Evolutionary conservation across 1,139 yeast genomes (phyloP), one percentile per base, ranked within the genome.

Genomic region (Nakaseomyces kungkrabaensis): DNA sequence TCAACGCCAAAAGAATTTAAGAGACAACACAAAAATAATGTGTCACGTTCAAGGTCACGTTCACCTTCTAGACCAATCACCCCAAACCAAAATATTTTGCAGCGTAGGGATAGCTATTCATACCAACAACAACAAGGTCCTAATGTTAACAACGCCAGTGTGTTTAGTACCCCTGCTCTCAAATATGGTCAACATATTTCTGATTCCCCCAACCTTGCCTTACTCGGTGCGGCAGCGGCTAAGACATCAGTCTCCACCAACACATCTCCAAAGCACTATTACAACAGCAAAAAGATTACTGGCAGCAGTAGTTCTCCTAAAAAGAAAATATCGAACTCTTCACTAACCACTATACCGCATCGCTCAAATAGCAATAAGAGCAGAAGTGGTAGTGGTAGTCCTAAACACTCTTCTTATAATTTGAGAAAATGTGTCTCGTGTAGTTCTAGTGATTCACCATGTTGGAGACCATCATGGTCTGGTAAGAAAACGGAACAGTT

Each of bases 401-500:
- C 44, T 13, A 41, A 41, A 26, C 22, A 41, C 3, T n/a, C 34
- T 29, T 27, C 44, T n/a, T 41, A 41, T 29, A 27, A 37, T 17
- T 46, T 68, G 40, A 74, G 90, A 59, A 76, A 78, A 51, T 92
- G 98, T 66, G 82, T 92, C 33, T 87, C 97, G 4, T 92, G 98
- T 69, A 89, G 90, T 10, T 81, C 94, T 1, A 86, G 83, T 55
- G 95, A 85, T 59, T 86, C 96, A 10, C 98, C 98, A 9, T 92
- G 98, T 68, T 92, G 98, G 98, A 79, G 98, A 65, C 98, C 98
- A 2, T 84, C 95, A 6, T 92, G 98, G 98, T 82, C 94, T 3
- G 72, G 75, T 45, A 68, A 75, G 24, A 77, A 81, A 59, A 88
- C 85, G 53, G 97, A 97, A 13, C 97, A 90, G 69, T 75, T 92